Conservation (phyloP, 331 rosid genomes). For the Malus hybrid region DNA sequence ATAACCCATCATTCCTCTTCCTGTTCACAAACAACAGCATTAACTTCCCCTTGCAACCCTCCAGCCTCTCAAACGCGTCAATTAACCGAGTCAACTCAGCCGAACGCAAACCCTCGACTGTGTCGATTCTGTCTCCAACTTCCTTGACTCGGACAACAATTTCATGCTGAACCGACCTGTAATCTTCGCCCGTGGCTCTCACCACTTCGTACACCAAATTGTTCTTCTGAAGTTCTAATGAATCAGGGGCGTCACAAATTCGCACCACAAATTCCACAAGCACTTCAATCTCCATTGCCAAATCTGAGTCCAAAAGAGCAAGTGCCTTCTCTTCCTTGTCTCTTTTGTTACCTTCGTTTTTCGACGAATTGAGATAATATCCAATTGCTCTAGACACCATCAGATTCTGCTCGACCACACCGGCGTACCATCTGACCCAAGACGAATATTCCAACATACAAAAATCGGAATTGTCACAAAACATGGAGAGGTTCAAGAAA, state of each 20-base stretch:
- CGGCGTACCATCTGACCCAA: conserved; percentile 87
- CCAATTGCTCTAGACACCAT: conserved; percentile 40
- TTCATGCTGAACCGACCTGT: conserved; percentile 51
- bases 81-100: conserved; percentile 49
- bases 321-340: conserved; percentile 3
- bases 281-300: conserved; percentile 31
- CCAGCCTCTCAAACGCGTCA: conserved; percentile 26
- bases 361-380: conserved; percentile 12
- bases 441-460: conserved; percentile 35
- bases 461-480: conserved; percentile 47
- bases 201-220: conserved; percentile 58
- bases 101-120: conserved; percentile 23
- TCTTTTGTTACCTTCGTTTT: neutral
- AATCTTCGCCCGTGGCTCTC: conserved; percentile 51
- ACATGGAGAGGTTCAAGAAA: conserved; percentile 52
- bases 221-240: conserved; percentile 42
- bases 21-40: conserved; percentile 47
- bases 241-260: conserved; percentile 41
- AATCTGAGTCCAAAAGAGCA: conserved; percentile 22
- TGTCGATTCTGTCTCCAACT: conserved; percentile 14
- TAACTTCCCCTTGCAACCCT: conserved; percentile 34
- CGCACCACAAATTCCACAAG: conserved; percentile 47
- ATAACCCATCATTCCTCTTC: conserved; percentile 40
- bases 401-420: conserved; percentile 44
- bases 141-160: conserved; percentile 35